These are phyloP conservation scores for Auriscalpium vulgare DNA, from an alignment of 768 basidiomycete species.

Conservation along the genomic window DNA sequence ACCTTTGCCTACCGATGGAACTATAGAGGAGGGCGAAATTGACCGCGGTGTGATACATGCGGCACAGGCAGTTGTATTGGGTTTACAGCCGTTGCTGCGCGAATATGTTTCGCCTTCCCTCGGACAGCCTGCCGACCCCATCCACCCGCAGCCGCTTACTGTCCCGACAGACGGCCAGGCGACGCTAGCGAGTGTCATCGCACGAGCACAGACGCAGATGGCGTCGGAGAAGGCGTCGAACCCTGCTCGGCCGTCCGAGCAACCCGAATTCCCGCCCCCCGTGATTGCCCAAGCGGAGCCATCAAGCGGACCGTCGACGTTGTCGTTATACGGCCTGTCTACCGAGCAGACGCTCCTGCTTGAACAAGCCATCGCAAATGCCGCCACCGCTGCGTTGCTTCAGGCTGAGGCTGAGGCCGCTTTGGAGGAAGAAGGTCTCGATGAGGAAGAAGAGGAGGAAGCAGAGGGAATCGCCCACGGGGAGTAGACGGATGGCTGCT, in stretches of 20 bases:
- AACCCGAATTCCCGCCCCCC: not conserved
- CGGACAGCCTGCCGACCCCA: not conserved
- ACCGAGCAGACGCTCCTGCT: constrained; percentile 64
- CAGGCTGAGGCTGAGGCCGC: constrained; percentile 76
- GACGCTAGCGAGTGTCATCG: constrained; percentile 65
- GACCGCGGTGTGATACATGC: constrained; percentile 6
- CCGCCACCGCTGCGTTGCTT: constrained; percentile 66
- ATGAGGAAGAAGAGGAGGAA: constrained; percentile 37
- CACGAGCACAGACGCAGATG: constrained; percentile 54
- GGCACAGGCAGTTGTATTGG: constrained; percentile 12
- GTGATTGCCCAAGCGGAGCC: not conserved
- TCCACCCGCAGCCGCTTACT: constrained; percentile 6
- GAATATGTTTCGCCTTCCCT: constrained; percentile 9
- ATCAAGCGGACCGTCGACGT: constrained; percentile 22
- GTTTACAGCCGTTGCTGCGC: constrained; percentile 9
- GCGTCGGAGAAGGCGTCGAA: constrained; percentile 11
- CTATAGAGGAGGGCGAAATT: constrained; percentile 15
- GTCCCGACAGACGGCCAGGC: constrained; percentile 40
- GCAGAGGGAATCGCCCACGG: not conserved
- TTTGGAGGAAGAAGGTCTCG: constrained; percentile 61
- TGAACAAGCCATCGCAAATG: constrained; percentile 67
- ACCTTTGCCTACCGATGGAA: not conserved
- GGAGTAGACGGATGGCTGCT: not conserved
- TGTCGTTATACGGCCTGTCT: constrained; percentile 65
- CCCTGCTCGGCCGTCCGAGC: not conserved